Conservation (phyloP, 208 protist species). For the Acanthamoeba divionensis region DNA sequence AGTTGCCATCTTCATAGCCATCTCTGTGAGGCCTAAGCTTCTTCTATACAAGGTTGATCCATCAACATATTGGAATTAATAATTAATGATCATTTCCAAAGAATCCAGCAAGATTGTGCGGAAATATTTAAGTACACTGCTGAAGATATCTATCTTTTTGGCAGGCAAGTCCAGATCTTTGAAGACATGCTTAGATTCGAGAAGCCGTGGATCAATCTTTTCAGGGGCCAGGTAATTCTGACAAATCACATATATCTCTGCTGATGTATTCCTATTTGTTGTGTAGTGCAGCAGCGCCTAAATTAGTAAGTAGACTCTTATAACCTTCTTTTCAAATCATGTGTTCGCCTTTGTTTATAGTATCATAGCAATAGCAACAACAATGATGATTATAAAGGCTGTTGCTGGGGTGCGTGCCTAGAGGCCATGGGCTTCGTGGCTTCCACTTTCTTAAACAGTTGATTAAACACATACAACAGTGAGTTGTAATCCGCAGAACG, state of each 20-base stretch:
- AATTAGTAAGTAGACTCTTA: background rate
- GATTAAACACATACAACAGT: conserved; percentile 96
- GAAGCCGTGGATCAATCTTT: conserved; percentile 92
- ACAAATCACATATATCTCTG: conserved; percentile 99
- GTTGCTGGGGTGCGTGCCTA: conserved; percentile 57
- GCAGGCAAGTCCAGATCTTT: conserved; percentile 83
- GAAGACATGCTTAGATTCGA: conserved; percentile 94
- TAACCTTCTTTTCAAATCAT: too few species aligned
- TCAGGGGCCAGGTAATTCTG: conserved; percentile 93
- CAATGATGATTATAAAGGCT: background rate
- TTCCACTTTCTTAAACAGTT: conserved; percentile 97
- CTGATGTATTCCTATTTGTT: conserved; percentile 92
- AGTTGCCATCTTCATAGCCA: conserved; percentile 89
- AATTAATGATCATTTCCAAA: background rate
- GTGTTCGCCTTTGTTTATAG: too few species aligned
- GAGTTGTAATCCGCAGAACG: conserved; percentile 96
- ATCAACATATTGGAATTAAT: background rate
- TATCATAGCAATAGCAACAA: too few species aligned
- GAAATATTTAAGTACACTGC: background rate
- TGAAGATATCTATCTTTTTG: conserved; percentile 34
- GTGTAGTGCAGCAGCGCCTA: background rate
- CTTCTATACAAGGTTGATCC: background rate
- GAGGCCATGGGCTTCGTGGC: conserved; percentile 96
- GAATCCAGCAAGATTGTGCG: background rate
- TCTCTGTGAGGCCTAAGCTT: conserved; percentile 82